Percentiles rank a stretch among this genome's conserved stretches.
Conservation (phyloP, 2,329 filamentous ascomycete species). For the Colletotrichum graminicola region DNA sequence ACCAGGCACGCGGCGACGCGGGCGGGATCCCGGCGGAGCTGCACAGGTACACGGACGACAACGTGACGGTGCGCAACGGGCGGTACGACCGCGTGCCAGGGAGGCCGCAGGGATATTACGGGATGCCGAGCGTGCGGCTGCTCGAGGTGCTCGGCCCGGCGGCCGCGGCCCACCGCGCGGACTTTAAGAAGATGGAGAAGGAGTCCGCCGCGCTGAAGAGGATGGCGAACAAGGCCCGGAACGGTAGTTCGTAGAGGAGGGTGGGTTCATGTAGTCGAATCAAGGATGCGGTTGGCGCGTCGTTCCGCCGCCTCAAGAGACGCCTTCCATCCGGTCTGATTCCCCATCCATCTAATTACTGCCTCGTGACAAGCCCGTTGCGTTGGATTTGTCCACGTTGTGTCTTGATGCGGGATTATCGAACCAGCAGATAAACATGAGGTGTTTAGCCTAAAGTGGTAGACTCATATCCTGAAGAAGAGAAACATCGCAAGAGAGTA, state of each 20-base stretch:
- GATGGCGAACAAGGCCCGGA: conserved; percentile 4
- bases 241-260: background rate
- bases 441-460: too few relatives aligned
- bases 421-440: too few relatives aligned
- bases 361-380: too few relatives aligned
- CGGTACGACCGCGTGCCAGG: conserved; percentile 14
- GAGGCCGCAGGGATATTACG: background rate
- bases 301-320: too few relatives aligned
- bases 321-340: too few relatives aligned
- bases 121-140: conserved; percentile 9
- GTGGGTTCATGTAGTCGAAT: too few relatives aligned
- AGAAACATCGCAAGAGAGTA: too few relatives aligned
- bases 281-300: too few relatives aligned
- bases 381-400: too few relatives aligned
- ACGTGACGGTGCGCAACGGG: conserved; percentile 15
- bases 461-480: too few relatives aligned
- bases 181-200: conserved; percentile 14
- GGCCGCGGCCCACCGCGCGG: conserved; percentile 3
- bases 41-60: conserved; percentile 19
- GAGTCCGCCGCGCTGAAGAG: conserved; percentile 1
- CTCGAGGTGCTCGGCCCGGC: conserved; percentile 21
- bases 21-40: background rate
- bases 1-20: background rate
- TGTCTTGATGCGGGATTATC: too few relatives aligned
- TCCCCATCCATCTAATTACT: too few relatives aligned